Conservation (phyloP, 192 early-diverging fungal species). For the Mortierella claussenii region DNA sequence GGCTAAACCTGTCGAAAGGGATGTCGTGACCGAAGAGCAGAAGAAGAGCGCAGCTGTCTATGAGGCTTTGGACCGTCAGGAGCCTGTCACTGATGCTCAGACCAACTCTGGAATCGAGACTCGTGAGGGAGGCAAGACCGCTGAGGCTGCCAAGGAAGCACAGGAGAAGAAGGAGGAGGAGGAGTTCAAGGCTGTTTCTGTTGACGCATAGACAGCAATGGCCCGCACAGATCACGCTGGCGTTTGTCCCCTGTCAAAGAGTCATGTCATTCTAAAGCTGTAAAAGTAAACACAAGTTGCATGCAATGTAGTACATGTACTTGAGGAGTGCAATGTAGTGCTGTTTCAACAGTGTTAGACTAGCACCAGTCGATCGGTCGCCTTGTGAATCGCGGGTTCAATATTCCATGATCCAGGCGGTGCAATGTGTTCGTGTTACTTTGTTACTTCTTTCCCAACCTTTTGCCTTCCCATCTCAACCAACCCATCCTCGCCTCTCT, state of each 20-base stretch:
- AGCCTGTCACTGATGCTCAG: no score
- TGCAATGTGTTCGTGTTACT: not conserved
- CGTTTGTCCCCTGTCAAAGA: no score
- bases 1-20: not conserved
- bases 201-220: slow-evolving; percentile 18
- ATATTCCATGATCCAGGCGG: no score
- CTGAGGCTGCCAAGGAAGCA: not conserved
- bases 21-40: no score
- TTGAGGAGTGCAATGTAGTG: no score
- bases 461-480: not conserved
- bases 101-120: not conserved
- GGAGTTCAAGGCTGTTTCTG: slow-evolving; percentile 17
- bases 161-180: slow-evolving; percentile 11
- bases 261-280: no score
- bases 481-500: not conserved
- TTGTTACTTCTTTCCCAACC: not conserved
- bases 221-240: not conserved
- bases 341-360: no score
- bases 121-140: not conserved
- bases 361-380: no score
- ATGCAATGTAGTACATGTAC: no score
- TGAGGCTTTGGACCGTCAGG: not conserved
- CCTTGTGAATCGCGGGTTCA: no score
- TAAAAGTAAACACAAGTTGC: no score
- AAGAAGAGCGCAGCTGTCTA: not conserved